phyloP scores from a whole-genome alignment of 2,329 filamentous ascomycete species.

The Lachnellula cervina region DNA sequence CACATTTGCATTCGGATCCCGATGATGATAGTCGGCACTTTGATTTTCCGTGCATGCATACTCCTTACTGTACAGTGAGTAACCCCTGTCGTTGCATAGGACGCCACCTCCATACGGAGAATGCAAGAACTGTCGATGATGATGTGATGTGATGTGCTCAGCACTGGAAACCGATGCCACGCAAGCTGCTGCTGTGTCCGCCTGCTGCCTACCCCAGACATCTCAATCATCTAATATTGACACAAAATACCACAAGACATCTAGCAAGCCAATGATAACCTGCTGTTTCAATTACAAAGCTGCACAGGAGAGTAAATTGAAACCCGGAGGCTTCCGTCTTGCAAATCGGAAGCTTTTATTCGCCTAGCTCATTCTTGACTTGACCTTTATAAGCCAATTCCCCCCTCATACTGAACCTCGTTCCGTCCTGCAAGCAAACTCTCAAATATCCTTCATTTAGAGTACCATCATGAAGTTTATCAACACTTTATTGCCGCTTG shows the following conservation, averaged over 20 bases:
- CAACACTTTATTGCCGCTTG: conserved; percentile 42
- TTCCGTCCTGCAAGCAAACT: background rate
- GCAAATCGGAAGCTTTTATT: background rate
- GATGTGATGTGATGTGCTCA: conserved; percentile 4
- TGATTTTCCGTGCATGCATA: conserved; percentile 6
- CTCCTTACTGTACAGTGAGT: background rate
- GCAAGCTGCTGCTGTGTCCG: conserved; percentile 4
- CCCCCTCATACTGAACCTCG: conserved; percentile 1
- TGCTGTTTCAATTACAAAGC: too few species aligned
- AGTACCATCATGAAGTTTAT: conserved; percentile 35
- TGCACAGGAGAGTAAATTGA: too few species aligned
- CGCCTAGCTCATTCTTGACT: conserved; percentile 6
- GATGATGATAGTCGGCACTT: conserved; percentile 1
- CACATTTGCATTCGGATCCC: background rate
- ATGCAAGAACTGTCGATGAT: conserved; percentile 7
- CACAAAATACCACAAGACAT: background rate
- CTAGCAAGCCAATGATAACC: too few species aligned
- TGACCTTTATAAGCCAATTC: background rate
- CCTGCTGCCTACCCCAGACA: background rate
- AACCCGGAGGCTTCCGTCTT: background rate
- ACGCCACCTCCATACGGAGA: background rate
- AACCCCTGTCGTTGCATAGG: background rate
- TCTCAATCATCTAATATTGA: background rate
- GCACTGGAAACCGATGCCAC: conserved; percentile 2
- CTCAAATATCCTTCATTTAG: conserved; percentile 1